Percentiles rank a stretch among this genome's conserved stretches.
Evolutionary conservation across 2,329 filamentous ascomycete genomes (phyloP).

Genomic region (Verticillium isaacii): DNA sequence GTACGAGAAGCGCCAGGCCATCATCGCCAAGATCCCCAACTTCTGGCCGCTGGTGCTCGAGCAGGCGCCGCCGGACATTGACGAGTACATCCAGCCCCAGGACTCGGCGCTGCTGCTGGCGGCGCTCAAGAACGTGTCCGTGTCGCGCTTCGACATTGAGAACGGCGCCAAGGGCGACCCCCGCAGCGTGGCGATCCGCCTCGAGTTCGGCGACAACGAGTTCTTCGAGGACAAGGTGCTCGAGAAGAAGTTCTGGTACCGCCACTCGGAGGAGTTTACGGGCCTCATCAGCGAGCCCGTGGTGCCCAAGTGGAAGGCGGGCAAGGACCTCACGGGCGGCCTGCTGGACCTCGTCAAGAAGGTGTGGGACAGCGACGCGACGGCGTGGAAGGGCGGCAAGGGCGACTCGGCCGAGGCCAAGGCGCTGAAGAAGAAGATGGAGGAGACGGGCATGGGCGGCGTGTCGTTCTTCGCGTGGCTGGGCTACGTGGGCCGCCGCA

Average conservation of each 20-base stretch:
- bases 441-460: constrained; percentile 57
- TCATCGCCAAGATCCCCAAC: constrained; percentile 69
- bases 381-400: constrained; percentile 29
- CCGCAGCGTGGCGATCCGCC: constrained; percentile 70
- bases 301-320: constrained; percentile 80
- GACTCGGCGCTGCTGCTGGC: constrained; percentile 71
- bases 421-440: constrained; percentile 49
- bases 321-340: constrained; percentile 78
- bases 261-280: constrained; percentile 63
- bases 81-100: constrained; percentile 78
- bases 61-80: constrained; percentile 78
- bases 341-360: constrained; percentile 69
- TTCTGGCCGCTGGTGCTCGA: constrained; percentile 97
- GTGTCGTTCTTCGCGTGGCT: constrained; percentile 89
- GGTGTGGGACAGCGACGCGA: constrained; percentile 56
- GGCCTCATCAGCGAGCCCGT: constrained; percentile 87
- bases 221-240: constrained; percentile 74
- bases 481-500: constrained; percentile 66
- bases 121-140: constrained; percentile 62
- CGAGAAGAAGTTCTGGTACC: constrained; percentile 91
- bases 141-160: constrained; percentile 74
- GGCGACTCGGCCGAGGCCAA: constrained; percentile 43
- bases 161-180: constrained; percentile 63
- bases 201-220: constrained; percentile 77
- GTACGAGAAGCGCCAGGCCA: constrained; percentile 69